phyloP scores from a whole-genome alignment of 2,329 filamentous ascomycete species.

The Xylaria sp. region DNA sequence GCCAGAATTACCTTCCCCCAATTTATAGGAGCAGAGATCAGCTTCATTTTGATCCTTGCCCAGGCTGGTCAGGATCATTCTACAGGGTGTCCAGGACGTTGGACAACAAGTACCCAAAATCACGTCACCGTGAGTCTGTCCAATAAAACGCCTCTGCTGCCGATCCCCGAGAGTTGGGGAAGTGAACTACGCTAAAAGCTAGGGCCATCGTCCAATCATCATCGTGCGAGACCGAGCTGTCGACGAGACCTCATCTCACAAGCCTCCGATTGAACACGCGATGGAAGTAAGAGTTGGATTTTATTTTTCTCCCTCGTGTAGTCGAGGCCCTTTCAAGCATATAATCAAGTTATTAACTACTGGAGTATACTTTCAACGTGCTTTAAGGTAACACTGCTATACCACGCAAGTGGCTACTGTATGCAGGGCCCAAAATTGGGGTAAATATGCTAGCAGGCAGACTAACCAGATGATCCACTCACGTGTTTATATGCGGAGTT shows the following conservation, averaged over 20 bases:
- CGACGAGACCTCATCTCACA: constrained; percentile 10
- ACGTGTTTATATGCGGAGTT: constrained; percentile 30
- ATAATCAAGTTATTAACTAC: neutral
- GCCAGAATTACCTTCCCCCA: constrained; percentile 37
- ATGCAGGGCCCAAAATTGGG: neutral
- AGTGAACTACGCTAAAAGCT: constrained; percentile 15
- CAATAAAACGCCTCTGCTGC: constrained; percentile 16
- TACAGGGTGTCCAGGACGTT: constrained; percentile 23
- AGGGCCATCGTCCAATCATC: constrained; percentile 20
- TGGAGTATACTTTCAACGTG: neutral
- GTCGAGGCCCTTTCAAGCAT: neutral
- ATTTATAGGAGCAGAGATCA: constrained; percentile 28
- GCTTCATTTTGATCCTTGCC: constrained; percentile 25
- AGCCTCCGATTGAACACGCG: neutral
- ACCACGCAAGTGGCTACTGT: neutral
- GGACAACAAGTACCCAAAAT: constrained; percentile 27
- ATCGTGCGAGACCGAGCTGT: constrained; percentile 17
- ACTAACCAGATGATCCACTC: constrained; percentile 8
- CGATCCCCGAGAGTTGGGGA: constrained; percentile 35
- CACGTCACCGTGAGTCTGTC: constrained; percentile 31
- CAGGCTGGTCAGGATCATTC: neutral
- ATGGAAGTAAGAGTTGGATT: neutral
- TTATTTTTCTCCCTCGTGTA: neutral
- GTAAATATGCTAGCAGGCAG: neutral
- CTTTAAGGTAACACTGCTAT: neutral